phyloP scores from a whole-genome alignment of 208 protist species.

The Trypanosomatidae sp. region DNA sequence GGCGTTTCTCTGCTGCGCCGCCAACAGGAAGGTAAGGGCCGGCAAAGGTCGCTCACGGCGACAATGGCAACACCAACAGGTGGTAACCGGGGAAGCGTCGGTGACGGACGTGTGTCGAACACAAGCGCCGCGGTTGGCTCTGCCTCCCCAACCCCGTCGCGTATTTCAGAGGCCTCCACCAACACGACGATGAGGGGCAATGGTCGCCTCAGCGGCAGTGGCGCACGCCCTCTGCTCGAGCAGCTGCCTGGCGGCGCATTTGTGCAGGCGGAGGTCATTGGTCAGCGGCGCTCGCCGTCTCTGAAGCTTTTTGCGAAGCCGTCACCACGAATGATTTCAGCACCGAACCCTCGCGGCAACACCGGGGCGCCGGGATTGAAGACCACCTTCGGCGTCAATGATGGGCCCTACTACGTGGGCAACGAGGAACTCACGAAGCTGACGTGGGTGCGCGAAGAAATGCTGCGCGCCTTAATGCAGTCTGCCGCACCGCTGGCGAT shows the following conservation, averaged over 20 bases:
- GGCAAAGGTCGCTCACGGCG: conserved; percentile 13
- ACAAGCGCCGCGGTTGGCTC: not conserved
- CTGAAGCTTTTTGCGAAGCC: conserved; percentile 25
- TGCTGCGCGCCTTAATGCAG: conserved; percentile 22
- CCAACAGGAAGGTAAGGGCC: conserved; percentile 12
- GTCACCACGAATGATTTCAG: conserved; percentile 17
- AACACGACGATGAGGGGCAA: conserved; percentile 7
- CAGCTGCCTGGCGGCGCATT: conserved; percentile 11
- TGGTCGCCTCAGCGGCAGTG: conserved; percentile 12
- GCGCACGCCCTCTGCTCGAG: conserved; percentile 3
- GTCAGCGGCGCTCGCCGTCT: conserved; percentile 14
- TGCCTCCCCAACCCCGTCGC: conserved; percentile 24
- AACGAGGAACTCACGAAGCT: conserved; percentile 32
- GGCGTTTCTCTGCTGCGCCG: conserved; percentile 13
- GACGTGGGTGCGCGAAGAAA: conserved; percentile 26
- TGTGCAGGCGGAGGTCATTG: conserved; percentile 4
- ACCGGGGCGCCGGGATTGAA: conserved; percentile 7
- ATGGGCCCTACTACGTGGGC: conserved; percentile 14
- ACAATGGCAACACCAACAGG: conserved; percentile 16
- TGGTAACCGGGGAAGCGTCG: conserved; percentile 3
- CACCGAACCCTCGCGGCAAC: conserved; percentile 28
- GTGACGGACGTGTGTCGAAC: conserved; percentile 1
- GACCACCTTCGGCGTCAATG: conserved; percentile 17
- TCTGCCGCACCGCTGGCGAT: conserved; percentile 1
- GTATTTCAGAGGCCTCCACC: conserved; percentile 20